Conservation (phyloP, 2,329 filamentous ascomycete species). For the Talaromyces sp. region DNA sequence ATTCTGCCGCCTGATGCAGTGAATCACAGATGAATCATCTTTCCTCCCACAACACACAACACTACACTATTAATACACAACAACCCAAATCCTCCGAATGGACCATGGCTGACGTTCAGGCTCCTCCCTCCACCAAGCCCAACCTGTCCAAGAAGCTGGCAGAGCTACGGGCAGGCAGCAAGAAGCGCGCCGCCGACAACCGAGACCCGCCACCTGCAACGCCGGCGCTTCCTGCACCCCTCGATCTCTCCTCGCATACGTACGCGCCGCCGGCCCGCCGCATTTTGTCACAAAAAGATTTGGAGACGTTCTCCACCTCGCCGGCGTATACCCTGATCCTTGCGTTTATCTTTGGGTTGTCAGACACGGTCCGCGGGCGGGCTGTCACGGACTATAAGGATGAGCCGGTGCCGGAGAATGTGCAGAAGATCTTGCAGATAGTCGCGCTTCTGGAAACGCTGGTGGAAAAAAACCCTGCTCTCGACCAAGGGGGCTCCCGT, state of each 20-base stretch:
- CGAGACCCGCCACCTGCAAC: slow-evolving; percentile 65
- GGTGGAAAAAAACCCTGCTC: slow-evolving; percentile 65
- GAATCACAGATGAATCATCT: background rate
- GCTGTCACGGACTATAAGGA: slow-evolving; percentile 23
- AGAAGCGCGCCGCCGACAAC: slow-evolving; percentile 20
- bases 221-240: slow-evolving; percentile 65
- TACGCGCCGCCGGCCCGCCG: slow-evolving; percentile 68
- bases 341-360: slow-evolving; percentile 80
- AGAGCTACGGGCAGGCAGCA: slow-evolving; percentile 31
- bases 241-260: slow-evolving; percentile 53
- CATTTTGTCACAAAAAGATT: slow-evolving; percentile 76
- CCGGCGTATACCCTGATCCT: slow-evolving; percentile 70
- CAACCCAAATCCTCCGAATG: too few relatives aligned
- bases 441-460: slow-evolving; percentile 65
- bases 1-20: background rate
- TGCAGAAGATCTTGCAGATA: slow-evolving; percentile 63
- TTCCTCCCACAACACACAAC: background rate
- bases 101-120: slow-evolving; percentile 12
- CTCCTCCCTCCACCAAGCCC: slow-evolving; percentile 12
- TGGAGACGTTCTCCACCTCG: slow-evolving; percentile 74
- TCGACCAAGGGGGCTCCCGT: slow-evolving; percentile 80
- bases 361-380: slow-evolving; percentile 67
- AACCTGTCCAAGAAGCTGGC: slow-evolving; percentile 38
- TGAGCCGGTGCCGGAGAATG: slow-evolving; percentile 47
- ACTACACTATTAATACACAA: too few relatives aligned